Percentiles rank a stretch among this genome's conserved stretches.
These are phyloP conservation scores for Linnemannia schmuckeri DNA, from an alignment of 192 early-diverging fungal species.

Conservation along the genomic window DNA sequence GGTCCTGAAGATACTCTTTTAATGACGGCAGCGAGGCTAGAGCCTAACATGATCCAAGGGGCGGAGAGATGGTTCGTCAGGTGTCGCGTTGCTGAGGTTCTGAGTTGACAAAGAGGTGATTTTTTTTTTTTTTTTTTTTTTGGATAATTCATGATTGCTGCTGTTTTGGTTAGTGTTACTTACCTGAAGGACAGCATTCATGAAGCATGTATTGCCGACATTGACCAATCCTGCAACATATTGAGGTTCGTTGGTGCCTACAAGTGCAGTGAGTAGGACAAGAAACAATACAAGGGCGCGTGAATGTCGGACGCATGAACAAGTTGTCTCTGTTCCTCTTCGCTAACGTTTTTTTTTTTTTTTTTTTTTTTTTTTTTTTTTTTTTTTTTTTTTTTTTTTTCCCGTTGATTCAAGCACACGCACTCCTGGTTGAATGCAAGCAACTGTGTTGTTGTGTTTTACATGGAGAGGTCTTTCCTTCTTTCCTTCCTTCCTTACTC, in stretches of 20 bases:
- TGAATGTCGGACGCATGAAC: background rate
- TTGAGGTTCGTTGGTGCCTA: constrained; percentile 7
- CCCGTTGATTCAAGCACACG: background rate
- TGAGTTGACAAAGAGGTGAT: background rate
- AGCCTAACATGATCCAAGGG: constrained; percentile 11
- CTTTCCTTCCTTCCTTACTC: too few relatives aligned
- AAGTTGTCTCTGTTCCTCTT: background rate
- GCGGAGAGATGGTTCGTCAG: background rate
- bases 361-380: background rate
- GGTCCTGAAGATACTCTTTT: constrained; percentile 19
- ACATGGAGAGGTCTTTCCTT: too few relatives aligned
- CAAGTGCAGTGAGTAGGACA: background rate
- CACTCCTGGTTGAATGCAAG: background rate
- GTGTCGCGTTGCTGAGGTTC: too few relatives aligned
- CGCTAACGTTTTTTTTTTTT: background rate
- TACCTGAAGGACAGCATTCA: constrained; percentile 87
- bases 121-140: background rate
- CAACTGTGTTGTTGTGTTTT: background rate
- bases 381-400: background rate
- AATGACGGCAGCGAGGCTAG: constrained; percentile 43
- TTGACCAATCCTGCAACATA: constrained; percentile 77
- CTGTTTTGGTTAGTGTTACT: background rate
- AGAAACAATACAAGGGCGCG: background rate
- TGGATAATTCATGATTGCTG: background rate
- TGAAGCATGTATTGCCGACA: constrained; percentile 90